A percentile compares a stretch with the other conserved stretches of the same genome.
These are phyloP conservation scores for Beauveria sp. DNA, from an alignment of 2,329 filamentous ascomycete genomes.

Conservation along the genomic window DNA sequence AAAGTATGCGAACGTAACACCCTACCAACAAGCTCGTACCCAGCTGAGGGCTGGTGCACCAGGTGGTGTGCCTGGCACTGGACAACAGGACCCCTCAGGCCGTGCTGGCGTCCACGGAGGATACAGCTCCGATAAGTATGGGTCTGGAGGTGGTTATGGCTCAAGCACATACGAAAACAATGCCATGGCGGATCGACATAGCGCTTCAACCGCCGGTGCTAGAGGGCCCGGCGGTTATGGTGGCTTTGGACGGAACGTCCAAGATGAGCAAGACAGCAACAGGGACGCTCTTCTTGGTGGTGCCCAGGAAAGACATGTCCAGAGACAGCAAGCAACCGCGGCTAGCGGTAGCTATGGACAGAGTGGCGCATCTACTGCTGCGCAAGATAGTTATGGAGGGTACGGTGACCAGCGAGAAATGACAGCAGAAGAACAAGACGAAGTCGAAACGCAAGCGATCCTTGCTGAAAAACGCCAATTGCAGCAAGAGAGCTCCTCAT, in stretches of 20 bases:
- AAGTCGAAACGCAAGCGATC: slow-evolving; percentile 59
- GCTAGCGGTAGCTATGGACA: slow-evolving; percentile 15
- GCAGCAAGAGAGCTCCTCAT: slow-evolving; percentile 61
- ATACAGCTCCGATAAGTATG: slow-evolving; percentile 48
- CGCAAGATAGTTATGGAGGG: slow-evolving; percentile 34
- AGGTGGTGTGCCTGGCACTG: slow-evolving; percentile 10
- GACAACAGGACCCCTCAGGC: slow-evolving; percentile 10
- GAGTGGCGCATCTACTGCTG: slow-evolving; percentile 9
- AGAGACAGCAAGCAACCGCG: slow-evolving; percentile 25
- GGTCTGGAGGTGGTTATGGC: slow-evolving; percentile 43
- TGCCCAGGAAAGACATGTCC: slow-evolving; percentile 42
- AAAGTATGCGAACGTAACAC: slow-evolving; percentile 37
- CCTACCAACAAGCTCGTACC: slow-evolving; percentile 37
- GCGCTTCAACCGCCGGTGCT: slow-evolving; percentile 22
- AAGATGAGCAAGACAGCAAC: slow-evolving; percentile 40
- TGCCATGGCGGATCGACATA: slow-evolving; percentile 21
- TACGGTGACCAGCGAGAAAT: slow-evolving; percentile 67
- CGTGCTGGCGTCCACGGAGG: slow-evolving; percentile 26
- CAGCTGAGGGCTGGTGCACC: slow-evolving; percentile 23
- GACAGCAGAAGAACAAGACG: slow-evolving; percentile 73
- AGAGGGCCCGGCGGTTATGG: slow-evolving; percentile 53
- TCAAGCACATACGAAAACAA: slow-evolving; percentile 44
- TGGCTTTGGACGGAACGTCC: slow-evolving; percentile 43
- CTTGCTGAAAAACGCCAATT: slow-evolving; percentile 52
- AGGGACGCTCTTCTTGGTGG: slow-evolving; percentile 57